These are phyloP conservation scores for Nicotiana benthamiana DNA, from an alignment of 257 asterid species.

Conservation along the genomic window DNA sequence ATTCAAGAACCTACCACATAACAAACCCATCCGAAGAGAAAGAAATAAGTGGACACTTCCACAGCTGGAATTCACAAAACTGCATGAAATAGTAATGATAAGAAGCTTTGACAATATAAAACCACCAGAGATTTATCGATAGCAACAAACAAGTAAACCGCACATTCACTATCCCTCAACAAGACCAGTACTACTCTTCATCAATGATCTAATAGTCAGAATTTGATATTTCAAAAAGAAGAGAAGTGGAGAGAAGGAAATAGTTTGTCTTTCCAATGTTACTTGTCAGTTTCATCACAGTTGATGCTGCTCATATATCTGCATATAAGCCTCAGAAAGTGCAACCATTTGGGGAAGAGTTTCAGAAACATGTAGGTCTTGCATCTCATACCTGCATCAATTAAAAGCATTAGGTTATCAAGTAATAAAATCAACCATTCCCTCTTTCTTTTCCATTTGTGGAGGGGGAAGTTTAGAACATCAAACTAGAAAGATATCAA, in stretches of 20 bases:
- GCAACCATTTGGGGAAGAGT: constrained; percentile 96
- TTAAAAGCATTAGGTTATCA: constrained; percentile 3
- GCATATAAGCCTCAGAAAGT: constrained; percentile 88
- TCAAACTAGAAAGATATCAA: neutral
- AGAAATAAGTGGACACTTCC: neutral
- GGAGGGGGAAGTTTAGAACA: neutral
- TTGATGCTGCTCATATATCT: constrained; percentile 93
- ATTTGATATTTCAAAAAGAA: neutral
- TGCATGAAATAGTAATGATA: neutral
- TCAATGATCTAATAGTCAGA: neutral
- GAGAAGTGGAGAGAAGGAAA: neutral
- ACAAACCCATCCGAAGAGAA: neutral
- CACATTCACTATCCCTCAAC: neutral
- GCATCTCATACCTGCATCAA: constrained; percentile 84
- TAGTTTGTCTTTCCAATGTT: neutral
- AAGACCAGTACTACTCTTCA: neutral
- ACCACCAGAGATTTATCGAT: neutral
- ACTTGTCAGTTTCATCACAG: constrained; percentile 1
- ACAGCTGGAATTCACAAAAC: neutral
- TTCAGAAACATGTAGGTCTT: constrained; percentile 88
- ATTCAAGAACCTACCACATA: neutral
- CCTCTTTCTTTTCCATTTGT: neutral
- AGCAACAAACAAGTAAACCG: neutral
- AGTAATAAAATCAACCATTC: neutral
- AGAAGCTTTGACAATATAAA: neutral